Conservation (phyloP, 2,329 filamentous ascomycete genomes). For the Fusarium tanahbumbuense region DNA sequence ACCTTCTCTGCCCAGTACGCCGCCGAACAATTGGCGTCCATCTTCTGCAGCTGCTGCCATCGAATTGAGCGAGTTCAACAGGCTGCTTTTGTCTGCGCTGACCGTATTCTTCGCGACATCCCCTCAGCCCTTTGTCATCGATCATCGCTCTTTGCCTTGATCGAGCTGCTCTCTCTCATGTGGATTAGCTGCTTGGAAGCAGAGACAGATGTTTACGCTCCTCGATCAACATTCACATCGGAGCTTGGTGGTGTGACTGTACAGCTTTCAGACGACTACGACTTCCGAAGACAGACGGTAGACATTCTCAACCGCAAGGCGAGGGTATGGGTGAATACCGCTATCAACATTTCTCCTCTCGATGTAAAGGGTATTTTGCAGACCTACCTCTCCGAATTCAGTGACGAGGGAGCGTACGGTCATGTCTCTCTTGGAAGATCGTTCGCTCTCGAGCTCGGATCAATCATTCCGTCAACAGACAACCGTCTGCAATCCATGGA, state of each 20-base stretch:
- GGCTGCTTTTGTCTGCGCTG: conserved; percentile 84
- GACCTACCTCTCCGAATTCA: conserved; percentile 94
- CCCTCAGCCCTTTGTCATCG: conserved; percentile 92
- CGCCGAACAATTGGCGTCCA: conserved; percentile 85
- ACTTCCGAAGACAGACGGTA: conserved; percentile 82
- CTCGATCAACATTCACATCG: conserved; percentile 83
- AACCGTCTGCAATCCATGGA: conserved; percentile 87
- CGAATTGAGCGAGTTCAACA: conserved; percentile 92
- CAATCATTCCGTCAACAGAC: conserved; percentile 85
- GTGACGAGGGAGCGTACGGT: conserved; percentile 90
- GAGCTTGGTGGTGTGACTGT: conserved; percentile 81
- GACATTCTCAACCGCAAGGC: conserved; percentile 81
- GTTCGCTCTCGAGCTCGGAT: conserved; percentile 93
- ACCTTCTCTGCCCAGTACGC: conserved; percentile 91
- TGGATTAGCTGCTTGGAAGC: conserved; percentile 95
- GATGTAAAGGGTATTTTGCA: conserved; percentile 96
- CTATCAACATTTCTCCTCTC: conserved; percentile 86
- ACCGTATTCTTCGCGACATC: conserved; percentile 84
- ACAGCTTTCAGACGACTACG: conserved; percentile 93
- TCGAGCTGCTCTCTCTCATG: conserved; percentile 93
- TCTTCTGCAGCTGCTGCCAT: conserved; percentile 92
- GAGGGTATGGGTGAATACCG: conserved; percentile 81
- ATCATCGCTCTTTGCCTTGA: conserved; percentile 88
- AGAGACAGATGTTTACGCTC: conserved; percentile 93
- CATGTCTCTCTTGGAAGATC: conserved; percentile 93